Evolutionary conservation across 345 rosid species (phyloP).

Genomic region (Linum usitatissimum): DNA sequence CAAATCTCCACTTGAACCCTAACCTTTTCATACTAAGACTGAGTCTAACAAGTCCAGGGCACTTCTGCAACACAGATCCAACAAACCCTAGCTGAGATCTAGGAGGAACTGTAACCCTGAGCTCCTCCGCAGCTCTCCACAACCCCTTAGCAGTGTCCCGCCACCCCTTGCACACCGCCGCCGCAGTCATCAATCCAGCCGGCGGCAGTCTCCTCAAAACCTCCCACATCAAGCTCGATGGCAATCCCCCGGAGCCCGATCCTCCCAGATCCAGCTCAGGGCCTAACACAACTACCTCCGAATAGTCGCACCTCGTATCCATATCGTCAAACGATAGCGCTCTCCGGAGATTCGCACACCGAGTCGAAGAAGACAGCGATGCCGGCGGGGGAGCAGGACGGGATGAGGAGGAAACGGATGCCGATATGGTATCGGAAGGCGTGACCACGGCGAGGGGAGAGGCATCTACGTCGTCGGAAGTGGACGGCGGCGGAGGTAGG

Average conservation of each 20-base stretch:
- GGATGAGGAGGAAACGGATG: conserved; percentile 20
- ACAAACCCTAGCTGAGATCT: conserved; percentile 60
- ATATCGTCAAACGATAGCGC: conserved; percentile 73
- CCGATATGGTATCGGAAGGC: conserved; percentile 20
- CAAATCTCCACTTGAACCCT: conserved; percentile 14
- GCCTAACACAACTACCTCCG: conserved; percentile 25
- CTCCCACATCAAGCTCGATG: conserved; percentile 61
- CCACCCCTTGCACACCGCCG: conserved; percentile 84
- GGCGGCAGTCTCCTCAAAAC: conserved; percentile 75
- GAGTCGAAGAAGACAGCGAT: conserved; percentile 23
- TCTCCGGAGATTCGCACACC: conserved; percentile 57
- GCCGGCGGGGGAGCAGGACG: conserved; percentile 13
- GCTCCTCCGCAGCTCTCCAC: conserved; percentile 88
- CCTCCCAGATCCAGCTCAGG: conserved; percentile 36
- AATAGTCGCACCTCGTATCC: conserved; percentile 36
- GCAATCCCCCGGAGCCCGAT: conserved; percentile 39
- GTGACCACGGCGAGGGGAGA: conserved; percentile 21
- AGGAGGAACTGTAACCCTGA: conserved; percentile 60
- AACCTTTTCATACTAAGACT: conserved; percentile 79
- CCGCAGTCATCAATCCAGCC: conserved; percentile 54
- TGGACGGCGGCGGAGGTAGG: conserved; percentile 5
- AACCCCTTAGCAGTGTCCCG: conserved; percentile 61
- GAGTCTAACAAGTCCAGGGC: conserved; percentile 60
- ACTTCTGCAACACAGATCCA: conserved; percentile 78
- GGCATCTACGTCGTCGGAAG: not conserved